Evolutionary conservation across 192 early-diverging fungal species (phyloP), one percentile per base, ranked within the genome.

Genomic region (Coemansia umbellata): DNA sequence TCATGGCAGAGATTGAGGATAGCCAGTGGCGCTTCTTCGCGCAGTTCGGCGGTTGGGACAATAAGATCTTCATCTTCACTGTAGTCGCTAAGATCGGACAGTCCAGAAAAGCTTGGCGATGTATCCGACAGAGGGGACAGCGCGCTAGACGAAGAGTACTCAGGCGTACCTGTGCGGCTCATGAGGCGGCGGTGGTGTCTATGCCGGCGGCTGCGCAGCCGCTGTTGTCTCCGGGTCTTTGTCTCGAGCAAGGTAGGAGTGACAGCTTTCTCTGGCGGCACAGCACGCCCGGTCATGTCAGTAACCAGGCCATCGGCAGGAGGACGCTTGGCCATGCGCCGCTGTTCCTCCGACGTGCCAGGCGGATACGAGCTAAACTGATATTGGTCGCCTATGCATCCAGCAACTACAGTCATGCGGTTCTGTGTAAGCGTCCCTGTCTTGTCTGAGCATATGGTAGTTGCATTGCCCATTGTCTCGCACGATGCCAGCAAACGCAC

Each of bases 401-500:
- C 94, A 10, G 86, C 80, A 22, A 94, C 92, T n/a, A 98, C 91
- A 2, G 92, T 91, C 97, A 99, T 99, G 47, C 83, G 80, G 80
- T 99, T 99, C 55, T 94, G 90, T 2, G 97, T 99, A 31, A 98
- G 75, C 8, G 97, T 99, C 19, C 97, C 97, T 0, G 97, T 99
- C 69, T 99, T 99, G 79, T 99, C 97, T 14, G 92, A 94, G 73
- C 97, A 99, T 19, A 99, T 85, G 1, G 95, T 96, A 8, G 94
- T 99, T 8, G 97, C 97, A 59, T 94, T 95, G 44, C 89, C 89
- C 97, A 99, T 99, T 19, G 95, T 97, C 69, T 99, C 97, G 70
- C 97, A 99, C 6, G 97, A 91, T 23, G 90, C 86, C 10, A 99
- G 78, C 42, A 98, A 86, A 21, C 97, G 87, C 23, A 99, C 97